Evolutionary conservation across 257 asterid species (phyloP).

Genomic region (Rehmannia glutinosa): DNA sequence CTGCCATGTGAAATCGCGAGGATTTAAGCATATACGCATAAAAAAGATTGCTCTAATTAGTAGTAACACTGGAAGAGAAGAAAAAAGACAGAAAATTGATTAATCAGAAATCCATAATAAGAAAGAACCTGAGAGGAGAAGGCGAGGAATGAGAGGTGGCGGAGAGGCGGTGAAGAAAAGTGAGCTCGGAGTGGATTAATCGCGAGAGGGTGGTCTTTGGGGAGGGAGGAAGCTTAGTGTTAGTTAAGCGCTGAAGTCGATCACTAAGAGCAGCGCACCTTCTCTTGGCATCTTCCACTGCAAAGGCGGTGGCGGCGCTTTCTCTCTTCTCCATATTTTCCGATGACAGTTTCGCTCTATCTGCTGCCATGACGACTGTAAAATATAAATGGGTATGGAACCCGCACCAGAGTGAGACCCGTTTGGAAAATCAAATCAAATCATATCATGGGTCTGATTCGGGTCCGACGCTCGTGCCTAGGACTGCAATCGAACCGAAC

Average conservation of each 20-base stretch:
- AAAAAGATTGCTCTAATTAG: background rate
- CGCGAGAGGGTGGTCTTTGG: slow-evolving; percentile 56
- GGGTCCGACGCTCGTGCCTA: background rate
- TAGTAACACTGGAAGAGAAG: background rate
- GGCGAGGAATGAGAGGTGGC: slow-evolving; percentile 20
- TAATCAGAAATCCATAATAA: background rate
- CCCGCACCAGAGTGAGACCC: background rate
- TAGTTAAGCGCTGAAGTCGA: slow-evolving; percentile 31
- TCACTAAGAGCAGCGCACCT: slow-evolving; percentile 55
- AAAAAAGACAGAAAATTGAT: background rate
- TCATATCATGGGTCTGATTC: background rate
- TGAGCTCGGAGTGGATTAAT: slow-evolving; percentile 68
- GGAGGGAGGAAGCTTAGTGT: slow-evolving; percentile 28
- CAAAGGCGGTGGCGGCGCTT: slow-evolving; percentile 15
- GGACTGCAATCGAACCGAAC: no score
- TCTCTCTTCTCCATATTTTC: slow-evolving; percentile 26
- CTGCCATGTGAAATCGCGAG: slow-evolving; percentile 34
- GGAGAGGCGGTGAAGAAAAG: slow-evolving; percentile 64
- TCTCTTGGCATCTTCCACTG: slow-evolving; percentile 47
- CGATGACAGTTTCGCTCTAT: slow-evolving; percentile 7
- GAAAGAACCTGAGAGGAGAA: slow-evolving; percentile 41
- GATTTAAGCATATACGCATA: background rate
- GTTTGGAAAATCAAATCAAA: background rate
- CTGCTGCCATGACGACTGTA: background rate
- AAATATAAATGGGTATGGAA: background rate